Evolutionary conservation across 345 rosid genomes (phyloP), one percentile per base, ranked within the genome.

Genomic region (Boechera divaricarpa): DNA sequence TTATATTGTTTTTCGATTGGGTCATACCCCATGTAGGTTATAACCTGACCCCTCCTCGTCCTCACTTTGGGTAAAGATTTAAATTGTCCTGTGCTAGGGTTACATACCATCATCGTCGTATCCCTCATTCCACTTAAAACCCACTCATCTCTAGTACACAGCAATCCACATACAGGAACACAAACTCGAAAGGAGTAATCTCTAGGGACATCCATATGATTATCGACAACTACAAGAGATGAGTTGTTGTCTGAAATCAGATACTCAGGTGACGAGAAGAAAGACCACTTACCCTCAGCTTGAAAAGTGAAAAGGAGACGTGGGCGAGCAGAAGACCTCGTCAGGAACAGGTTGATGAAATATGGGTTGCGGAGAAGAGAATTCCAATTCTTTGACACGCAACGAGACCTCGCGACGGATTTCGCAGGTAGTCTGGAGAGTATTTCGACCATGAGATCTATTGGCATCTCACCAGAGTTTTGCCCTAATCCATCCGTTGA

Each of bases 271-370:
- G 48, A 12, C 0, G 71, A 67, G 47, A 51, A 67, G 48, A 67
- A 21, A 1, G 60, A 67, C 60, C 59, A 67, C 45, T 51, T 67
- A 67, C 60, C 71, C 32, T 49, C 58, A 33, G 16, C 24, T 16
- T 49, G 58, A 8, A 48, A 28, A 49, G 57, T 66, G 44, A 66
- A 36, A 35, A 67, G 59, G 5, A 67, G 47, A 51, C 48, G 35
- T 16, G 60, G 60, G 9, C 60, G 35, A 67, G 48, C 5, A 4
- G 33, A 35, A 11, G 71, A 51, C 60, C 8, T 13, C 5, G 1
- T 24, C 21, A 32, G n/a, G 29, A 45, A 67, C 60, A 7, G 1
- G 1, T 52, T 5, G 3, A 8, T 21, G 47, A 51, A 52, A 36
- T 67, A 26, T 6, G 42, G 31, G 35, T 1, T 0, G 5, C 35